Conservation (phyloP, 2,329 filamentous ascomycete genomes). For the Penicillium sp. region DNA sequence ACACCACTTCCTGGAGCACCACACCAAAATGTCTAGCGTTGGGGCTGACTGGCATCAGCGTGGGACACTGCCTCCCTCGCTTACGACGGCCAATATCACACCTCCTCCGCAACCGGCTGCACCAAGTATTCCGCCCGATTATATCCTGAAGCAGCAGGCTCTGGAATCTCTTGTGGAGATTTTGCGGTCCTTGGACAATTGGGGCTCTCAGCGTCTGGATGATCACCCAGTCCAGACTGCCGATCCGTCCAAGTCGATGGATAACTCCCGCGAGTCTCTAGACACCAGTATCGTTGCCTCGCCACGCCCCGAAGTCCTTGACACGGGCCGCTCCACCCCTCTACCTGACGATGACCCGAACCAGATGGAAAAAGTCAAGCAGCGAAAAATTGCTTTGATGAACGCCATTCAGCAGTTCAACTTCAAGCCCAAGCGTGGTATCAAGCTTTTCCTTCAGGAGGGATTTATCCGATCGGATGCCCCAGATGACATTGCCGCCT, state of each 20-base stretch:
- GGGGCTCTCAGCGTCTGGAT: conserved; percentile 69
- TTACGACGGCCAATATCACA: conserved; percentile 74
- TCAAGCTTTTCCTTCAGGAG: conserved; percentile 78
- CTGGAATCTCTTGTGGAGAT: conserved; percentile 87
- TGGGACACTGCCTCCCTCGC: conserved; percentile 78
- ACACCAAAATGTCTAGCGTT: conserved; percentile 58
- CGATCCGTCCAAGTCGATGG: conserved; percentile 51
- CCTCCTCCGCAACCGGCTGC: conserved; percentile 46
- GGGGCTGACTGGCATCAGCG: conserved; percentile 80
- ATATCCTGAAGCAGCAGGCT: conserved; percentile 84
- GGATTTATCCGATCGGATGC: conserved; percentile 81
- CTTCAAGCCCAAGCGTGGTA: conserved; percentile 92
- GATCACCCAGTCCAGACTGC: conserved; percentile 54
- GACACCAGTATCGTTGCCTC: conserved; percentile 62
- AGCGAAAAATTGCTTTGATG: conserved; percentile 84
- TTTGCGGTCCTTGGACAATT: conserved; percentile 84
- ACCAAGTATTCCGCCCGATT: conserved; percentile 79
- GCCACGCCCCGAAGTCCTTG: conserved; percentile 56
- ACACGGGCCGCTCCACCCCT: conserved; percentile 62
- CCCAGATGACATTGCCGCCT: conserved; percentile 78
- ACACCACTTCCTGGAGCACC: conserved; percentile 80
- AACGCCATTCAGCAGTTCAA: conserved; percentile 93
- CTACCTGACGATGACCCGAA: conserved; percentile 83
- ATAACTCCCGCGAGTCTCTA: conserved; percentile 69
- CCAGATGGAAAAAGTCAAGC: conserved; percentile 92